Base-by-base conservation (phyloP, 345 rosid species). In the Lagerstroemia speciosa region DNA sequence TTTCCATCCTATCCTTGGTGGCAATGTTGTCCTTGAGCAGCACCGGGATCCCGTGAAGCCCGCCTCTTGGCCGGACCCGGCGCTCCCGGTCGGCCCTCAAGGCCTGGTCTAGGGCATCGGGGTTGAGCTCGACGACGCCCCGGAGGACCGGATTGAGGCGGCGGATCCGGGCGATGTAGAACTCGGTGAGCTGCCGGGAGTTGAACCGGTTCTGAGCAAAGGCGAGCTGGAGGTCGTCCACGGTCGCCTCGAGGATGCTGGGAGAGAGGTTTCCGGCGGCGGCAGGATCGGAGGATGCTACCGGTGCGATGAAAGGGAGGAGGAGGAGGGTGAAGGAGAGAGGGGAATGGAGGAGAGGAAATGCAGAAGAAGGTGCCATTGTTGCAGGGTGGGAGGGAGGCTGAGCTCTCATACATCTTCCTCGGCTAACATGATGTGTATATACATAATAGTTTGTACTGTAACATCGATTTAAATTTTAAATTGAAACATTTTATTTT, bases 61-160 rank as follows among this genome's bases (percentile, higher is more conserved):
- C 71, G 1, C 76, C 65, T 2, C 72, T 22, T 2, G 68, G 67
- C 53, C 67, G 52, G 6, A 50, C 63, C 48, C 68, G 73, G 0
- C 88, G 83, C 67, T 92, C 83, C 20, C 33, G 57, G 66, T 92
- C 96, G 2, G 88, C 93, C 36, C 46, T 81, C 64, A 85, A 77
- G 52, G 96, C 93, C 75, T 79, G 77, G 38, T 34, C 19, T 31
- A 84, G 62, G 0, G 92, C 95, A 61, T 85, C 91, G 0, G 94
- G 96, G 74, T 92, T 89, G 5, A 82, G 77, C 80, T 92, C 92
- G 16, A 88, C 86, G 69, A 88, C 78, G 3, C 86, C 91, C 38
- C 72, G 60, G 14, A 92, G 83, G 36, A 77, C 38, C 11, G 82
- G 83, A 32, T 89, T 85, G 67, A 85, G 86, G 24, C 69, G 74